Conservation (phyloP, 2,329 filamentous ascomycete species). For the Ustulina deusta region DNA sequence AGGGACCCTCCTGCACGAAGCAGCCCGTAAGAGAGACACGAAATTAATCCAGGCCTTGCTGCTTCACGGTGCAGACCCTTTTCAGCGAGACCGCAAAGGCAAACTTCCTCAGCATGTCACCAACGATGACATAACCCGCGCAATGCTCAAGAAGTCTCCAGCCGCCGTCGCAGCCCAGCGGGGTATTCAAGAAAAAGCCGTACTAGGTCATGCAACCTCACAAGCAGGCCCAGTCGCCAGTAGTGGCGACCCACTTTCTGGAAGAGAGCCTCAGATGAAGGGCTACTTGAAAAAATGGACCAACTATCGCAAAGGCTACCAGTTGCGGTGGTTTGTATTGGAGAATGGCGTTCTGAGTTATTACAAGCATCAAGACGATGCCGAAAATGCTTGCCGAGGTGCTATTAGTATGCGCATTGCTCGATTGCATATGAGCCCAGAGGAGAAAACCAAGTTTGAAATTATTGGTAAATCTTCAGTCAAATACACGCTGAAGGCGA, state of each 20-base stretch:
- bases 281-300: slow-evolving; percentile 99
- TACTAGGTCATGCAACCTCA: slow-evolving; percentile 78
- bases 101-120: slow-evolving; percentile 97
- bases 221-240: slow-evolving; percentile 65
- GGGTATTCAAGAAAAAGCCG: slow-evolving; percentile 96
- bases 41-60: slow-evolving; percentile 90
- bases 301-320: slow-evolving; percentile 97
- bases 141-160: slow-evolving; percentile 92
- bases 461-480: slow-evolving; percentile 98
- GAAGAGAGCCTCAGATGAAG: slow-evolving; percentile 96
- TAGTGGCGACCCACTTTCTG: slow-evolving; percentile 72
- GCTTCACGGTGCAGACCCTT: slow-evolving; percentile 95
- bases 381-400: slow-evolving; percentile 93
- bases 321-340: slow-evolving; percentile 96
- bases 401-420: slow-evolving; percentile 99
- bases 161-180: slow-evolving; percentile 94
- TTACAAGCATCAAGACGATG: slow-evolving; percentile 99
- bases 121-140: slow-evolving; percentile 88
- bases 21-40: slow-evolving; percentile 86
- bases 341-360: slow-evolving; percentile 98
- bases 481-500: slow-evolving; percentile 97
- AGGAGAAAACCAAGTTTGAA: slow-evolving; percentile 97
- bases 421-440: slow-evolving; percentile 91
- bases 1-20: slow-evolving; percentile 94
- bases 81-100: slow-evolving; percentile 92